A percentile compares a stretch with the other conserved stretches of the same genome.
Conservation (phyloP, 768 basidiomycete genomes). For the Cystofilobasidium ferigula region DNA sequence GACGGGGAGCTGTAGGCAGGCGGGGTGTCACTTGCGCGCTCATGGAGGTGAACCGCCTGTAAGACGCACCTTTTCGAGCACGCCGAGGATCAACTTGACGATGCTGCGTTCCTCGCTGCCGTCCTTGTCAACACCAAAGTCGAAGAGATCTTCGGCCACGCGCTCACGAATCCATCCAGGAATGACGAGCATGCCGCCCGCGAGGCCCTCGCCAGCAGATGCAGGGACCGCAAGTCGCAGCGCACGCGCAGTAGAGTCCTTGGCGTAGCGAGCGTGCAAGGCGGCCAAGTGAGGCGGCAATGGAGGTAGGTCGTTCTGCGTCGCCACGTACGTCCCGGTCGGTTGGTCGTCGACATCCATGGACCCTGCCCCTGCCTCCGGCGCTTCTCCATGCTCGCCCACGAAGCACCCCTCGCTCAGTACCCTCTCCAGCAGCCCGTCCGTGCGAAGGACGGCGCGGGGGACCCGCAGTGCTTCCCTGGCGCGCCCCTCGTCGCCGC, state of each 20-base stretch:
- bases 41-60: background rate
- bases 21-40: background rate
- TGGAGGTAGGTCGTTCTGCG: background rate
- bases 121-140: slow-evolving; percentile 46
- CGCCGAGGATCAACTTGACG: slow-evolving; percentile 67
- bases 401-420: slow-evolving; percentile 84
- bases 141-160: slow-evolving; percentile 79
- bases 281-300: background rate
- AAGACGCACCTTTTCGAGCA: slow-evolving; percentile 58
- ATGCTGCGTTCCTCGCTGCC: slow-evolving; percentile 79
- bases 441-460: background rate
- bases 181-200: slow-evolving; percentile 54
- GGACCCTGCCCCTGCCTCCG: background rate
- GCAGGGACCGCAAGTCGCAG: slow-evolving; percentile 10
- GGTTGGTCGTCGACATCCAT: slow-evolving; percentile 10
- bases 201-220: slow-evolving; percentile 12
- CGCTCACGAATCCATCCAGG: slow-evolving; percentile 94
- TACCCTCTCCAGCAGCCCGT: slow-evolving; percentile 63
- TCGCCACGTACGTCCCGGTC: background rate
- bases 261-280: background rate
- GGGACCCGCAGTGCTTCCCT: background rate
- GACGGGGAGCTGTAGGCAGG: slow-evolving; percentile 58
- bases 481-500: slow-evolving; percentile 36
- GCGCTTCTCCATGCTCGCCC: slow-evolving; percentile 37
- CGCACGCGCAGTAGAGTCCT: background rate